Evolutionary conservation across 164 flowering plant species (phyloP), one percentile per base, ranked within the genome.

Genomic region (Warburgia ugandensis): DNA sequence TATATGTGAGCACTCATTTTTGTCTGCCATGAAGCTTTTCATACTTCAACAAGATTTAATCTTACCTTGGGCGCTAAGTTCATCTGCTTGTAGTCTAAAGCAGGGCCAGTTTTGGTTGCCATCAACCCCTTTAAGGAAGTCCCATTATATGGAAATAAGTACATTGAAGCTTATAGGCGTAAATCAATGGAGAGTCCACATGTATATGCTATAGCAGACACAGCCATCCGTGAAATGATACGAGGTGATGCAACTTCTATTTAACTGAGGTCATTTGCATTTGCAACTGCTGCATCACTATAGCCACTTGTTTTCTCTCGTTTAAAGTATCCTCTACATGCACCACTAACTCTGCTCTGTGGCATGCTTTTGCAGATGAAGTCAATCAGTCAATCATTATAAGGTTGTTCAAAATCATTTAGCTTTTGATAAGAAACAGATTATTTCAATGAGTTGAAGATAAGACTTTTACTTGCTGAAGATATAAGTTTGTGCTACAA

Each of bases 41-140:
- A 30, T 41, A 7, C 31, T 49, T 22, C 4, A 7, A 25, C 14
- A 12, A 22, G 36, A 52, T 57, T 23, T 23, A 11, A 20, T 63
- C 44, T 2, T 38, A 29, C 40, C 13, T 17, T 30, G n/a, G n/a
- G n/a, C 2, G 22, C n/a, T 54, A n/a, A 11, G 30, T 29, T 48
- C 11, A n/a, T n/a, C n/a, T n/a, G 5, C 43, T 50, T 58, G 40
- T 67, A 94, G 99, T 86, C 99, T 19, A 94, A 94, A 75, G 99
- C 99, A 14, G 99, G 99, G 21, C 99, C 99, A 35, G 90, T 94
- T 35, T 70, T 94, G 76, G 94, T 94, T 65, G 99, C 99, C 13
- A 51, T 94, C 35, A 94, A 94, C 60, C 99, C 99, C 52, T 94
- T 89, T 39, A 89, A 89, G 68, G 65, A 76, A 74, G 95, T 94